Evolutionary conservation across 495 filamentous ascomycete species (phyloP).

Genomic region (Tetracladium setigerum): DNA sequence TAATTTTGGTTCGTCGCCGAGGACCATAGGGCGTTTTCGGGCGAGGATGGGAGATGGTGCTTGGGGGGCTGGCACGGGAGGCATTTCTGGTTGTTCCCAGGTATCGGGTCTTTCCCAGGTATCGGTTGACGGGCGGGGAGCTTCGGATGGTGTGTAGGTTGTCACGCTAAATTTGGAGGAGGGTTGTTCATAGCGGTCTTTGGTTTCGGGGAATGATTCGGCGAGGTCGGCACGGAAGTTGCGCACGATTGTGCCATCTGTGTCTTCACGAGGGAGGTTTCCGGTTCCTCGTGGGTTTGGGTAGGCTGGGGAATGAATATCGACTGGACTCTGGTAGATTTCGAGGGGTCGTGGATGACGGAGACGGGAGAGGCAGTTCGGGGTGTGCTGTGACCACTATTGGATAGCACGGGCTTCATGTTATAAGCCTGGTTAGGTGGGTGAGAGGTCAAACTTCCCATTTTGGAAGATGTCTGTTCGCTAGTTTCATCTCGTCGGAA

Average conservation of each 20-base stretch:
- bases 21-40: conserved; percentile 15
- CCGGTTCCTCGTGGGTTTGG: conserved; percentile 19
- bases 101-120: conserved; percentile 4
- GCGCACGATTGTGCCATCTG: conserved; percentile 25
- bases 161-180: conserved; percentile 67
- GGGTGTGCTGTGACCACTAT: conserved; percentile 9
- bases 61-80: conserved; percentile 6
- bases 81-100: conserved; percentile 8
- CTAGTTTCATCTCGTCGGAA: conserved; percentile 22
- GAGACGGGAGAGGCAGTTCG: conserved; percentile 10
- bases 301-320: conserved; percentile 3
- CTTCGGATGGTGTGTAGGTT: conserved; percentile 55
- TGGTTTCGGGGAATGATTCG: conserved; percentile 15
- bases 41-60: conserved; percentile 7
- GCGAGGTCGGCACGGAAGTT: conserved; percentile 6
- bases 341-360: conserved; percentile 6
- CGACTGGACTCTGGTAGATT: conserved; percentile 2
- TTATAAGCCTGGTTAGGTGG: conserved; percentile 15
- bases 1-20: conserved; percentile 1
- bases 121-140: conserved; percentile 44
- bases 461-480: conserved; percentile 22
- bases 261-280: conserved; percentile 27
- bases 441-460: not conserved
- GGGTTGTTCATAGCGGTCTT: conserved; percentile 35
- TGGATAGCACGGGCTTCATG: conserved; percentile 19